A percentile compares a stretch with the other conserved stretches of the same genome.
phyloP scores from a whole-genome alignment of 139 green algal genomes.

The Astrephomene gubernaculifera region DNA sequence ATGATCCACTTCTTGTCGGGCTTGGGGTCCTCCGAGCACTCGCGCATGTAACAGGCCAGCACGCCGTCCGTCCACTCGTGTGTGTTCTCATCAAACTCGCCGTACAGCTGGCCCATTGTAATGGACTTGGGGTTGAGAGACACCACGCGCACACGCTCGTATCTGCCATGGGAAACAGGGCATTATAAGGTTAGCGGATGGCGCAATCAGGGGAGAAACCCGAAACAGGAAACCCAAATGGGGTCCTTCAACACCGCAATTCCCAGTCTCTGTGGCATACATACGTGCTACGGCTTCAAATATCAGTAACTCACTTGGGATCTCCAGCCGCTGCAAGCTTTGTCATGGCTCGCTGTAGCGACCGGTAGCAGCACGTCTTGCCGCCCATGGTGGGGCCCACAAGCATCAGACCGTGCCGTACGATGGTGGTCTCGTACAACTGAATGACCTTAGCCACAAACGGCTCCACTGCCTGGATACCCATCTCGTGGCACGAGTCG shows the following conservation, averaged over 20 bases:
- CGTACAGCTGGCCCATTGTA: slow-evolving; percentile 88
- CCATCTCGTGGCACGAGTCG: slow-evolving; percentile 60
- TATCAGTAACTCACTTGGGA: slow-evolving; percentile 49
- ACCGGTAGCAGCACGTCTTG: slow-evolving; percentile 81
- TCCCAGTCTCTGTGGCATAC: too few relatives aligned
- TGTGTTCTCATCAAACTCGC: slow-evolving; percentile 85
- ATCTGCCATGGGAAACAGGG: too few relatives aligned
- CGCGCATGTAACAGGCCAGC: slow-evolving; percentile 86
- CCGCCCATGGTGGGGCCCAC: slow-evolving; percentile 85
- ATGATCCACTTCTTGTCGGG: slow-evolving; percentile 89
- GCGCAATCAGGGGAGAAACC: too few relatives aligned
- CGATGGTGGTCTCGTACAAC: slow-evolving; percentile 89
- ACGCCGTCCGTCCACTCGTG: slow-evolving; percentile 89
- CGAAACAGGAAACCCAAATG: too few relatives aligned
- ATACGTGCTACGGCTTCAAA: too few relatives aligned
- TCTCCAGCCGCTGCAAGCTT: slow-evolving; percentile 48
- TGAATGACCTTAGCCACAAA: slow-evolving; percentile 86
- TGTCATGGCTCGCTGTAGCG: slow-evolving; percentile 64
- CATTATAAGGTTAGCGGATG: too few relatives aligned
- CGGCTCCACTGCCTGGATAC: slow-evolving; percentile 63
- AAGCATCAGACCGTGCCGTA: slow-evolving; percentile 90
- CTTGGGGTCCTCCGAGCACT: slow-evolving; percentile 75
- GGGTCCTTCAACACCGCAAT: too few relatives aligned
- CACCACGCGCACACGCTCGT: slow-evolving; percentile 62
- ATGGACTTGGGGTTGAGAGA: slow-evolving; percentile 85